phyloP scores from a whole-genome alignment of 2,329 filamentous ascomycete species.

The Fonsecaea multimorphosa region DNA sequence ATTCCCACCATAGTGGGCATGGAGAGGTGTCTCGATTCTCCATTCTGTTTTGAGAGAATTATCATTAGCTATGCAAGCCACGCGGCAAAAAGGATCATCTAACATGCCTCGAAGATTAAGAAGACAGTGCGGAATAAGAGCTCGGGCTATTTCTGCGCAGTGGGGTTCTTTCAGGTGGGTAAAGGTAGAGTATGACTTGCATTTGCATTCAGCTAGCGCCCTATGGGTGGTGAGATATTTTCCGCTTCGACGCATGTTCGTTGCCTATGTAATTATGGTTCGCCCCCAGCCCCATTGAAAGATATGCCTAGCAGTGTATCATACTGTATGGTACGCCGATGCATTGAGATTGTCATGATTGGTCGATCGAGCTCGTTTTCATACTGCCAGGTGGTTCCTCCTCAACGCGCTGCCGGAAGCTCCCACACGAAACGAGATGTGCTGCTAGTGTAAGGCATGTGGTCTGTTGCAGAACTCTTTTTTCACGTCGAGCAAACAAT shows the following conservation, averaged over 20 bases:
- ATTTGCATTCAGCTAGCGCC: neutral
- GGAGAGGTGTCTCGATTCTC: neutral
- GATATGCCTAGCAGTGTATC: neutral
- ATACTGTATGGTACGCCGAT: neutral
- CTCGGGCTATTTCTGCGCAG: neutral
- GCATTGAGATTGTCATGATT: neutral
- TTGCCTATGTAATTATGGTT: neutral
- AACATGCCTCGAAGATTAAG: neutral
- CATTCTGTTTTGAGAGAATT: neutral
- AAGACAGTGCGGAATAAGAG: neutral
- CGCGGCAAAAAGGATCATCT: neutral
- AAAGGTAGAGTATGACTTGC: neutral
- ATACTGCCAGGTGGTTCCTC: neutral
- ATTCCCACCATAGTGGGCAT: too few species aligned
- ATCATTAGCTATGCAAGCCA: neutral
- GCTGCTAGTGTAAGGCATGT: neutral
- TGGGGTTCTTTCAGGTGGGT: neutral
- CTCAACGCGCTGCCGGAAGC: neutral
- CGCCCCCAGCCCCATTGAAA: neutral
- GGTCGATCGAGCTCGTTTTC: neutral
- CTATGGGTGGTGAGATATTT: neutral
- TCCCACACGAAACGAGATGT: neutral
- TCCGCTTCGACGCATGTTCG: neutral
- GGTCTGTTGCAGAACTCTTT: neutral
- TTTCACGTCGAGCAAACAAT: slow-evolving; percentile 2